phyloP scores from a whole-genome alignment of 768 basidiomycete species.

The Piloderma croceum region DNA sequence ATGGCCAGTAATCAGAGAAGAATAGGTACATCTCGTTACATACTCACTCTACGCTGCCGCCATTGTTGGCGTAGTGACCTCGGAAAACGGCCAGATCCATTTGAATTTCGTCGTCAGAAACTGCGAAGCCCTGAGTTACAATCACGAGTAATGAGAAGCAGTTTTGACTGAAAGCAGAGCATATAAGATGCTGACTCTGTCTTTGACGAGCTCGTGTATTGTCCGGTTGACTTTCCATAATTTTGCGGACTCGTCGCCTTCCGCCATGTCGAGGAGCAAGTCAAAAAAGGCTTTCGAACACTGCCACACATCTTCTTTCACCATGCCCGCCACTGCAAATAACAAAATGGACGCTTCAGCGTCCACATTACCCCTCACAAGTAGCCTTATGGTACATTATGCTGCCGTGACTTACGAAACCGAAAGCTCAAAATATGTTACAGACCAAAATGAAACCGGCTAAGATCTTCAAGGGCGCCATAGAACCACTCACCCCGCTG shows the following conservation, averaged over 20 bases:
- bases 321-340: slow-evolving; percentile 12
- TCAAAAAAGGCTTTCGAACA: slow-evolving; percentile 48
- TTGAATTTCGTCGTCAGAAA: slow-evolving; percentile 90
- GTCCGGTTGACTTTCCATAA: slow-evolving; percentile 96
- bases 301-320: slow-evolving; percentile 29
- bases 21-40: no score
- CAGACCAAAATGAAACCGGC: slow-evolving; percentile 81
- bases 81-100: slow-evolving; percentile 83
- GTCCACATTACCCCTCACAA: slow-evolving; percentile 42
- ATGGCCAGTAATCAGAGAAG: no score
- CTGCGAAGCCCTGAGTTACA: slow-evolving; percentile 74
- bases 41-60: slow-evolving; percentile 82
- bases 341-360: slow-evolving; percentile 19
- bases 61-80: slow-evolving; percentile 60
- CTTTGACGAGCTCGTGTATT: slow-evolving; percentile 92
- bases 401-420: background rate
- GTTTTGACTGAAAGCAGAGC: background rate
- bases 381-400: slow-evolving; percentile 44
- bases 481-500: slow-evolving; percentile 55
- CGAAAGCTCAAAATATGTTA: slow-evolving; percentile 1
- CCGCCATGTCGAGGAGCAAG: slow-evolving; percentile 45
- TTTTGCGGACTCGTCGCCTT: slow-evolving; percentile 75
- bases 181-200: slow-evolving; percentile 72
- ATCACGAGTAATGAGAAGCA: slow-evolving; percentile 20
- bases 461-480: slow-evolving; percentile 78